Evolutionary conservation across 805 yeast species (phyloP).

Genomic region (Kodamaea restingae): DNA sequence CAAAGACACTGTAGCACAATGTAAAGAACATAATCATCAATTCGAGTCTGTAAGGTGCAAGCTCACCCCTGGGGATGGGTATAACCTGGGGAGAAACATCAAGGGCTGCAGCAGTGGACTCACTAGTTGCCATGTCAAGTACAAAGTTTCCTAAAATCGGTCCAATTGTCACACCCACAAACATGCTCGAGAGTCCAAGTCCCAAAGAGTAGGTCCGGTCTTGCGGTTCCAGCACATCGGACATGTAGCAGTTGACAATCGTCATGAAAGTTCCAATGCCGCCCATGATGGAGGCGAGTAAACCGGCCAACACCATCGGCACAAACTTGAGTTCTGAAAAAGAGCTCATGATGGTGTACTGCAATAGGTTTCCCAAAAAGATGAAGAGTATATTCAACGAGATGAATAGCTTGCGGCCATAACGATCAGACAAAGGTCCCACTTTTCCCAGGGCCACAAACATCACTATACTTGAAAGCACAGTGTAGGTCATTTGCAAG

Average conservation of each 20-base stretch:
- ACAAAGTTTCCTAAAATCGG: slow-evolving; percentile 52
- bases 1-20: slow-evolving; percentile 21
- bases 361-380: slow-evolving; percentile 20
- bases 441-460: slow-evolving; percentile 55
- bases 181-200: slow-evolving; percentile 53
- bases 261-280: slow-evolving; percentile 54
- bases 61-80: slow-evolving; percentile 21
- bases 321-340: slow-evolving; percentile 28
- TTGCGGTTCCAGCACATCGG: slow-evolving; percentile 66
- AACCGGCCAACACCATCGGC: slow-evolving; percentile 40
- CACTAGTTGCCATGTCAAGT: slow-evolving; percentile 1
- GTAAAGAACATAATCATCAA: slow-evolving; percentile 32
- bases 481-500: slow-evolving; percentile 42
- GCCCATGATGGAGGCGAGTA: slow-evolving; percentile 57
- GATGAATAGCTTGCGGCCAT: slow-evolving; percentile 33
- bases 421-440: slow-evolving; percentile 35
- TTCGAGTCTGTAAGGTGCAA: slow-evolving; percentile 29
- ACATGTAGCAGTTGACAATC: slow-evolving; percentile 61
- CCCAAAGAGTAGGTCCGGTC: slow-evolving; percentile 59
- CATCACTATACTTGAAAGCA: slow-evolving; percentile 42
- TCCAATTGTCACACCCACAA: slow-evolving; percentile 59
- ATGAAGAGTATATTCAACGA: slow-evolving; percentile 15
- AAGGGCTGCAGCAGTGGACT: background rate
- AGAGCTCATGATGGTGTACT: slow-evolving; percentile 23
- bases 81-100: background rate